Base-by-base conservation (phyloP, 495 filamentous ascomycete species). In the Trichoderma gamsii region DNA sequence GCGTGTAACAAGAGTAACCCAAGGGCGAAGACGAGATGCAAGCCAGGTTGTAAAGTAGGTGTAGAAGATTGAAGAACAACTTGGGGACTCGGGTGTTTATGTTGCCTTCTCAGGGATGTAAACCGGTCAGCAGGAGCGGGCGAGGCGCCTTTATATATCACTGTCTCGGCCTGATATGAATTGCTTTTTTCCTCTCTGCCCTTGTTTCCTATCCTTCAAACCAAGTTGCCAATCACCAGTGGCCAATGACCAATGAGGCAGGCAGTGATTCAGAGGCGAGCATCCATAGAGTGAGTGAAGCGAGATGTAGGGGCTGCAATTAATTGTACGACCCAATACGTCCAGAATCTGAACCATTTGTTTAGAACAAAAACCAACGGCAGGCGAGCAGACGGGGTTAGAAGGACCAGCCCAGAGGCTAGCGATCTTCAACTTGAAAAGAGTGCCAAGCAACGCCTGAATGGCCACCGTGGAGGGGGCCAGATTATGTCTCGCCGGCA, bases 281-380 rank as follows among this genome's bases (percentile, higher is more conserved):
- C 25, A 21, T 13, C 8, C 25, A 61, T 61, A 11, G 56, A 61
- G 56, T 35, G 23, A 11, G 56, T 61, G 56, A 61, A 61, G 56
- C 56, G 56, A 61, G 27, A 32, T 61, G 56, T 29, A 61, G 56
- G 25, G 56, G 29, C 29, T 61, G 56, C 25, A 23, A 27, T 44
- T 9, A 44, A 65, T 44, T 65, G 63, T 65, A 27, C 63, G 41
- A 65, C 63, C 41, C 63, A 65, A 65, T 23, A 41, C 41, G 35
- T 65, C 63, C 35, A 65, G 41, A 44, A 65, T 44, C 63, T 41
- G 63, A 61, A 65, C 63, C 63, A 41, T 18, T 43, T 65, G 63
- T 44, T 65, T 44, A 43, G 63, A 23, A 65, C 63, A 65, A 44
- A 27, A 29, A 11, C 63, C 35, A 41, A 65, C 35, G 41, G 15